Base-by-base conservation (phyloP, 805 yeast species). In the Zygoascus biomembranicola region DNA sequence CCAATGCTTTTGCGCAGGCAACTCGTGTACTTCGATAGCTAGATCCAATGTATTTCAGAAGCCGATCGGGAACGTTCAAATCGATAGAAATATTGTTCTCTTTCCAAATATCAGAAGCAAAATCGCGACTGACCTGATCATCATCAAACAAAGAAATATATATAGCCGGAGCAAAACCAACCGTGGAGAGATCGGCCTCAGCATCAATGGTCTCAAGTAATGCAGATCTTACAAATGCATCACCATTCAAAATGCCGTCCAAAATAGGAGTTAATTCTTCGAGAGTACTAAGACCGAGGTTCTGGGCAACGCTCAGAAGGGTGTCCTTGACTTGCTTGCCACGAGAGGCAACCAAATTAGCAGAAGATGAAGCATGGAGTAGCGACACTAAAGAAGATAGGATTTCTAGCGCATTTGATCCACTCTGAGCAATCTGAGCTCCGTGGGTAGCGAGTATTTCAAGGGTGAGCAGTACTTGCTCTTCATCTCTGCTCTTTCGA, bases 61-160 rank as follows among this genome's bases (percentile, higher is more conserved):
- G 74, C 28, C 73, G 65, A 2, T 62, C 55, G 0, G 86, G 75
- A 1, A 83, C 73, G 3, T 70, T 69, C 0, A 62, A 61, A 2
- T 75, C 71, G 43, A 85, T 63, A n/a, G 63, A 58, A 55, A 82
- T 58, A 1, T 72, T 72, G 65, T 82, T 87, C 59, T 90, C 96
- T 35, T 80, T 77, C 97, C 97, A 94, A 55, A 94, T 87, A 1
- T 92, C 84, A 18, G 70, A 69, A 0, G 97, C 97, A 16, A 84
- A 62, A 26, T 80, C 84, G 5, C 83, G 75, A 55, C 81, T 81
- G 10, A 73, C 66, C 16, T 76, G 77, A 49, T 84, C 89, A 47
- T 81, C 83, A 65, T 90, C 96, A 65, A 84, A 89, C 55, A 79
- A 75, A 23, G 87, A 77, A 54, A 94, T 81, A 81, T 87, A 90